Base-by-base conservation (phyloP, 2,329 filamentous ascomycete species). In the Arthrobotrys pseudoclavata region DNA sequence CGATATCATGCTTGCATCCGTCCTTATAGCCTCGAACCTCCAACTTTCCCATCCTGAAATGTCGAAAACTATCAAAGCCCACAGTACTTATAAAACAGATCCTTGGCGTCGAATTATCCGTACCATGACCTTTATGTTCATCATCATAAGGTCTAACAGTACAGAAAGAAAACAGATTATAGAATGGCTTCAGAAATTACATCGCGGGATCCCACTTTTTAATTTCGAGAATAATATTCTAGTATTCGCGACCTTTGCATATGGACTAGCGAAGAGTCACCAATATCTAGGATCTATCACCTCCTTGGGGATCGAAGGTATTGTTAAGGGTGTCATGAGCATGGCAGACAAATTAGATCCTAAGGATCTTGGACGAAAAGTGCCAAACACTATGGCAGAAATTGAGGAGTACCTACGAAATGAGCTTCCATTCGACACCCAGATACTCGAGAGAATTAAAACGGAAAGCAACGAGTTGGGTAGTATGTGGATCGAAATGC, bases 171-270 rank as follows among this genome's bases (percentile, higher is more conserved):
- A 64, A 22, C 63, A 57, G 10, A 63, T 69, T 40, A 76, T 76
- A 26, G 10, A 64, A 42, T 76, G 71, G 71, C 45, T 76, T 6
- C 63, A 42, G 20, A 47, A 63, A 13, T 22, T 76, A 12, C 71
- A 76, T 37, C 31, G 57, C 2, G 48, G 37, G 5, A 69, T 76
- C 15, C 57, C 71, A 10, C 5, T 64, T 20, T 76, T 69, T 22
- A n/a, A 24, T 5, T 76, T 69, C 34, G 71, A 76, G 37, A 69
- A 24, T 10, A 76, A 76, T 12, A 63, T 76, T 31, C 12, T 69
- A 1, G 71, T 68, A 3, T 76, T 76, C 22, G 63, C 71, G n/a
- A 76, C 55, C 4, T 76, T 76, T 64, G 71, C 64, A 7, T 76
- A 69, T 34, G 63, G 63, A 5, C 26, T 76, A 29, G 71, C 53